Percentiles rank a stretch among this genome's conserved stretches.
These are phyloP conservation scores for Wallacemonas sp. DNA, from an alignment of 208 protist genomes.

Conservation along the genomic window DNA sequence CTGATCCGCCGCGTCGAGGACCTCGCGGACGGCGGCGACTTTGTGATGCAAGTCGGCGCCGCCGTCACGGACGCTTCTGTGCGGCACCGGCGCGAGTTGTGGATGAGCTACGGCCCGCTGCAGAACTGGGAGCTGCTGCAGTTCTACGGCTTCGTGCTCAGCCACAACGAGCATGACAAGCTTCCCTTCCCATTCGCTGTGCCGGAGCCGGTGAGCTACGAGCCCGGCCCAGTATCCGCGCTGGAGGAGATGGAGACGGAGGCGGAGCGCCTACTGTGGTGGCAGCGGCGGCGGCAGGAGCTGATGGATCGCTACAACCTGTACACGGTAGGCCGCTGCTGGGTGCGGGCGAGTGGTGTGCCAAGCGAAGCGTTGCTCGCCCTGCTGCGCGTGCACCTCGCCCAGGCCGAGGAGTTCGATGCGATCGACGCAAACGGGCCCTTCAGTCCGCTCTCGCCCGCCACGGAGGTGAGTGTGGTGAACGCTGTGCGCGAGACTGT, in stretches of 20 bases:
- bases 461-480: constrained; percentile 62
- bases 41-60: constrained; percentile 82
- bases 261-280: constrained; percentile 19
- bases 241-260: constrained; percentile 2
- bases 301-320: constrained; percentile 57
- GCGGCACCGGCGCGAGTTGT: constrained; percentile 63
- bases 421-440: constrained; percentile 62
- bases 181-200: constrained; percentile 77
- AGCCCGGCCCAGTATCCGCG: background rate
- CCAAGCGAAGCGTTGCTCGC: constrained; percentile 68
- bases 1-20: constrained; percentile 73
- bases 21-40: constrained; percentile 48
- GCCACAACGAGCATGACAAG: constrained; percentile 78
- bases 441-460: constrained; percentile 43
- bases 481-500: constrained; percentile 50
- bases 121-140: constrained; percentile 92
- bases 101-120: constrained; percentile 94
- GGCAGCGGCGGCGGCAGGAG: constrained; percentile 48
- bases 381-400: constrained; percentile 76
- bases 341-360: constrained; percentile 55
- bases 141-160: constrained; percentile 90
- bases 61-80: constrained; percentile 52
- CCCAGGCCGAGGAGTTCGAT: constrained; percentile 67
- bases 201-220: constrained; percentile 1
- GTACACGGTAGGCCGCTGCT: constrained; percentile 52